These are phyloP conservation scores for Candida fluviatilis DNA, from an alignment of 805 yeast genomes.

Conservation along the genomic window DNA sequence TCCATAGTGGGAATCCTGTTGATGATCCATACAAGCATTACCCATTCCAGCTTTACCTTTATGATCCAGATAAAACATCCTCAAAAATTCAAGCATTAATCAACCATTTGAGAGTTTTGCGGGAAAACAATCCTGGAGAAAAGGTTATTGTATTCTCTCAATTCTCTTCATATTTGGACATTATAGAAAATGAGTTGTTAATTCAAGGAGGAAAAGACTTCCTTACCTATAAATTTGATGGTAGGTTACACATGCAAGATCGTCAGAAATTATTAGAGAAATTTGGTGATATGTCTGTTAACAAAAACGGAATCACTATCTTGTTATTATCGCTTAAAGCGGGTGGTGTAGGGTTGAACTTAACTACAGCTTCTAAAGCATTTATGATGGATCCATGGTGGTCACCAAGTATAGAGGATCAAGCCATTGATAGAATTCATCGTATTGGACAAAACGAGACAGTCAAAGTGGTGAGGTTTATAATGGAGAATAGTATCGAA, in stretches of 20 bases:
- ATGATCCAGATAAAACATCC: constrained; percentile 53
- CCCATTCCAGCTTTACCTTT: constrained; percentile 34
- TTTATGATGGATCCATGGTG: constrained; percentile 97
- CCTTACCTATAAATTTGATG: constrained; percentile 71
- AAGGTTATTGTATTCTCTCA: constrained; percentile 89
- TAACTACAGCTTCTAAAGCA: constrained; percentile 81
- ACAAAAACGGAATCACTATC: constrained; percentile 37
- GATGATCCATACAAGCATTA: constrained; percentile 18
- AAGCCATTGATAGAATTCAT: constrained; percentile 87
- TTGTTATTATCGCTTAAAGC: constrained; percentile 78
- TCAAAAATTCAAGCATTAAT: constrained; percentile 71
- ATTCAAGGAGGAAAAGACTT: constrained; percentile 41
- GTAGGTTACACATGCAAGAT: constrained; percentile 63
- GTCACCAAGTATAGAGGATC: constrained; percentile 89
- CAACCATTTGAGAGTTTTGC: constrained; percentile 50
- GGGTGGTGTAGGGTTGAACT: constrained; percentile 90
- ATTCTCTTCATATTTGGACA: constrained; percentile 76
- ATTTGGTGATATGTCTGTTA: constrained; percentile 37
- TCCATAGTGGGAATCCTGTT: constrained; percentile 24
- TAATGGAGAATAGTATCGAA: constrained; percentile 79
- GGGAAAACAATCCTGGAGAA: constrained; percentile 55
- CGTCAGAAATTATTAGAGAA: constrained; percentile 57
- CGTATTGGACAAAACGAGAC: constrained; percentile 78
- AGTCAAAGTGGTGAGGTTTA: constrained; percentile 76
- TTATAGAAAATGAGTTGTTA: constrained; percentile 59